Evolutionary conservation across 176 grass and related monocot species (phyloP), one percentile per base, ranked within the genome.

Genomic region (Rhynchospora breviuscula): DNA sequence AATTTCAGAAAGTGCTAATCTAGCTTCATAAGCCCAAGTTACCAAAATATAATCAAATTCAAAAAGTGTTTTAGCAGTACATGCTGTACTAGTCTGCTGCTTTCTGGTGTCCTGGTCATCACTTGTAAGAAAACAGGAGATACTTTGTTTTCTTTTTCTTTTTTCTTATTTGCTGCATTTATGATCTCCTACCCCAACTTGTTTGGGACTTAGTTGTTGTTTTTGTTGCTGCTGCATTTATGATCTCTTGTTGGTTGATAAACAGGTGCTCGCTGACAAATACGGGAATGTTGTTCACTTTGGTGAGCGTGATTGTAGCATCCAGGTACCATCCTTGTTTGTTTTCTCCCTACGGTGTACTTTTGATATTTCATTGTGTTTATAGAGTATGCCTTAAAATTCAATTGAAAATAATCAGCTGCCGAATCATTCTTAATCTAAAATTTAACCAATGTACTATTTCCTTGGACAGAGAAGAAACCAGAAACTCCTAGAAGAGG

Each of bases 401-500:
- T 57, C 13, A 77, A 11, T 57, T 17, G 12, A 56, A 78, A 23
- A 49, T 54, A 23, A 29, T 56, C 14, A 33, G 51, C 48, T 18
- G 21, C 43, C 31, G 13, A 57, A 78, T 7, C 14, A 48, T 57
- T 57, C 25, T 53, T 77, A 29, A 77, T 77, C 73, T 29, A 17
- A 81, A 44, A 10, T 63, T 81, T 81, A 6, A 47, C 17, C 26
- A 6, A 7, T 49, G 22, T 66, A 47, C 40, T 67, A 35, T 66
- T 54, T 76, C 35, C 70, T 79, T 77, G 56, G 44, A 66, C 80
- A 90, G 88, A 87, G 88, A 63, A 90, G 88, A 74, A 90, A 90
- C 51, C 88, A 90, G 64, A 90, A 90, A 78, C 88, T 90, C 54
- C 65, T 90, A 84, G 85, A 90, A 86, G 88, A 90, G 79, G 88